Evolutionary conservation across 2,329 filamentous ascomycete genomes (phyloP).

Genomic region (Bipolaris cookei): DNA sequence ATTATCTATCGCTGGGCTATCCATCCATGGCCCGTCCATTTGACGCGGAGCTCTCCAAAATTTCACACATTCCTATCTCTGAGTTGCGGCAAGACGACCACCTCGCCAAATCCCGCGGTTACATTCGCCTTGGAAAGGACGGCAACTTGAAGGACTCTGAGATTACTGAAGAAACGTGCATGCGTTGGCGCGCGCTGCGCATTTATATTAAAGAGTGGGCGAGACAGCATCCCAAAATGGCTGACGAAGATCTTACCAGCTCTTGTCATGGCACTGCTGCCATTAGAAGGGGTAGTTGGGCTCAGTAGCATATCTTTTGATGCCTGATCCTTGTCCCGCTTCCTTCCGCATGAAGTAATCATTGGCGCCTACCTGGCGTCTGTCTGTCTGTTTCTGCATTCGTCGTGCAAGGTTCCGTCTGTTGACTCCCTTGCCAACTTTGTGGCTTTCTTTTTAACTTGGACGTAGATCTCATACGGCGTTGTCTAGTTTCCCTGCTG

Average conservation of each 20-base stretch:
- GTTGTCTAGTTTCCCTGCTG: conserved; percentile 5
- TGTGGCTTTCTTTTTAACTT: neutral
- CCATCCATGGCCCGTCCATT: conserved; percentile 82
- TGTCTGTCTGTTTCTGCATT: conserved; percentile 4
- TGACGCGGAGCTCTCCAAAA: conserved; percentile 84
- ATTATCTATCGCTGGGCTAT: conserved; percentile 92
- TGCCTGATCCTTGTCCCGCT: conserved; percentile 2
- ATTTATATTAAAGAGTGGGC: conserved; percentile 90
- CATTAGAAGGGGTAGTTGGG: conserved; percentile 57
- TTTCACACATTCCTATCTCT: conserved; percentile 71
- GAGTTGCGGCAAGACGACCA: conserved; percentile 77
- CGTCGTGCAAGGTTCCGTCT: neutral
- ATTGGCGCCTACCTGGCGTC: neutral
- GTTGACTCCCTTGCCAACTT: neutral
- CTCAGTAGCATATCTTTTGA: conserved; percentile 29
- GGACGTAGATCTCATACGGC: conserved; percentile 3
- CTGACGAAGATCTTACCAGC: conserved; percentile 34
- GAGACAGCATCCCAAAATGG: conserved; percentile 78
- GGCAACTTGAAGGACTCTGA: conserved; percentile 58
- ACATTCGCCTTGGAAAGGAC: conserved; percentile 66
- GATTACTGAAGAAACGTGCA: conserved; percentile 61
- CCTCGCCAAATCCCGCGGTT: conserved; percentile 68
- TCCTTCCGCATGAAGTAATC: neutral
- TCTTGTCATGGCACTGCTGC: conserved; percentile 51
- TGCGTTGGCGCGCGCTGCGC: conserved; percentile 83